Evolutionary conservation across 805 yeast species (phyloP), one percentile per base, ranked within the genome.

Genomic region (Yarrowia sp.): DNA sequence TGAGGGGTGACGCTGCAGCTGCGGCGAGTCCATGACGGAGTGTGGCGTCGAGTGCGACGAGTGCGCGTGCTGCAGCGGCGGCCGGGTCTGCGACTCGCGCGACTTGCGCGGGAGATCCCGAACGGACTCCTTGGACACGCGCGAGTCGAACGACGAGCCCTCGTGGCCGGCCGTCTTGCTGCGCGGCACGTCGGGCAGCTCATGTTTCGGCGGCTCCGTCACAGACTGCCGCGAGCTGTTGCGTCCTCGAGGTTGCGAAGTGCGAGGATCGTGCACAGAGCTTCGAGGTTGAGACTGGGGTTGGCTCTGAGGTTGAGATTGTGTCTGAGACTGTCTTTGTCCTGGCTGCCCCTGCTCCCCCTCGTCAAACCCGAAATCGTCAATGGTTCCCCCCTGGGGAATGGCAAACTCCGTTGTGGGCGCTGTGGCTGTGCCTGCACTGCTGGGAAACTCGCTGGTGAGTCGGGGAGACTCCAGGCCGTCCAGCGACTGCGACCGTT

Each of bases 1-100:
- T 8, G 52, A 43, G 15, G 65, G 50, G 9, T 59, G 65, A 3
- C 65, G 26, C 14, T 59, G 65, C 16, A 59, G 32, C 48, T 35
- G 38, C 8, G 64, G 68, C 14, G 67, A 46, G 40, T 64, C 63
- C 63, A 63, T 63, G 16, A 63, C 65, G 5, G 68, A 52, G 10
- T 26, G 43, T 2, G 65, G 63, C 26, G 66, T 64, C 15, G 42
- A 49, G 65, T 64, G 46, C 32, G 45, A 22, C 16, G 68, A 50
- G 41, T 49, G 45, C 8, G 58, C 56, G 38, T 48, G 63, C 36
- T 52, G 48, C 8, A 64, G 48, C 8, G 68, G 48, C 10, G 68
- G 68, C 2, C 68, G 64, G 32, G 32, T 26, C 15, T 46, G 67
- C 19, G 64, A 56, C 40, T 56, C 61, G 10, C 61, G 45, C 3